Base-by-base conservation (phyloP, 2,329 filamentous ascomycete genomes). In the Periconia sp. region DNA sequence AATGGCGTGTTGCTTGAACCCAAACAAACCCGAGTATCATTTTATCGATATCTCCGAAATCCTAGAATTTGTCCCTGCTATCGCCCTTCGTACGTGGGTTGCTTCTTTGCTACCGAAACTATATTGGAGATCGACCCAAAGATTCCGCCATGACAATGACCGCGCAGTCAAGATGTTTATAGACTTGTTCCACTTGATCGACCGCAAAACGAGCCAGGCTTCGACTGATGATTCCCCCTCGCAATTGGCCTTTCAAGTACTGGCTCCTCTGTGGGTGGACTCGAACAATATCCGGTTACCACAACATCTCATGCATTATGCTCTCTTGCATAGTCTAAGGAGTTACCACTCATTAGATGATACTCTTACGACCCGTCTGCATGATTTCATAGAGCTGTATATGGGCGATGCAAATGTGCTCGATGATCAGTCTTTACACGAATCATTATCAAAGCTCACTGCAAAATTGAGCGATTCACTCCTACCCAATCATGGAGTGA, bases 371-470 rank as follows among this genome's bases (percentile, higher is more conserved):
- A 14, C 33, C 5, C 43, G 41, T 6, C 9, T 47, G 1, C 15
- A 19, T 27, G 35, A 47, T 9, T 53, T 50, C 15, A 53, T 56
- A 14, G 40, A 48, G 14, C 47, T 42, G 13, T 52, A 41, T 49
- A 43, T 47, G 41, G 23, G 23, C 27, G 17, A 27, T 40, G 48
- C 18, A 10, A 44, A 37, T 15, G 47, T 52, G 9, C 20, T 52
- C 3, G 31, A 41, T 10, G 33, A 41, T 3, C 17, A 31, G 10
- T 35, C 47, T 40, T 23, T 54, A 18, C 30, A 56, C 31, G 50
- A 53, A 8, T 42, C 57, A 23, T 50, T 67, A 9, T 52, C 52
- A 6, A 48, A 51, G 11, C 46, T 65, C n/a, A 46, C 66, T 17
- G 17, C 45, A 15, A 41, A 53, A 33, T 41, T 64, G 17, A 45